Percentiles rank a stretch among this genome's conserved stretches.
phyloP scores from a whole-genome alignment of 176 grass and related monocot genomes.

The Poa pratensis region DNA sequence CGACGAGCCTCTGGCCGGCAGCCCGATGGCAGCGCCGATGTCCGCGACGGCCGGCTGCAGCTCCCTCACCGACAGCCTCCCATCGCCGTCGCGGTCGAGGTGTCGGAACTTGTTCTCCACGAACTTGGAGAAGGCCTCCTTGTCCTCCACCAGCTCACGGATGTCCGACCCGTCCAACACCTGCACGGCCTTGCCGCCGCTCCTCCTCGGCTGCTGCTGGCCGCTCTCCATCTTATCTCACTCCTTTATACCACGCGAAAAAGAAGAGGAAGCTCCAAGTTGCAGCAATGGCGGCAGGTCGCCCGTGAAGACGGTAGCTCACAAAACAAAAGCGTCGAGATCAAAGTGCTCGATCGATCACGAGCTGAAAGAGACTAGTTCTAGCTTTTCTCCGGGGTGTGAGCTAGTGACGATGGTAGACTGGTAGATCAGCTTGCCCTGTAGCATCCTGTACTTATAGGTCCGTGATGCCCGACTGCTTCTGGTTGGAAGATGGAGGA shows the following conservation, averaged over 20 bases:
- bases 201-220: conserved; percentile 40
- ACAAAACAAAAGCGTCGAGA: not conserved
- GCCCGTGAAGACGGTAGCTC: conserved; percentile 37
- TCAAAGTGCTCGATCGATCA: not conserved
- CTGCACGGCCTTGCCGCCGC: conserved; percentile 22
- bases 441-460: not conserved
- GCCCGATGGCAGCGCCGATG: conserved; percentile 76
- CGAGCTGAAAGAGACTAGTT: not conserved
- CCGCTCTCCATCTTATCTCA: not conserved
- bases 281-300: conserved; percentile 43
- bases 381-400: not conserved
- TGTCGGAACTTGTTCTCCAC: conserved; percentile 68
- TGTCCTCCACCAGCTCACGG: conserved; percentile 70
- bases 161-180: conserved; percentile 82
- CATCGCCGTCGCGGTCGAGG: conserved; percentile 72
- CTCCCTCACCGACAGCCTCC: conserved; percentile 69
- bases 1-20: conserved; percentile 64
- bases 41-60: conserved; percentile 76
- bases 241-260: conserved; percentile 31
- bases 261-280: not conserved
- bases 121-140: conserved; percentile 60
- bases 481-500: not conserved
- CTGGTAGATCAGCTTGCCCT: conserved; percentile 17
- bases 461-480: not conserved
- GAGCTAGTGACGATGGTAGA: not conserved